Conservation (phyloP, 2,329 filamentous ascomycete species). For the Fusarium tjaetaba region DNA sequence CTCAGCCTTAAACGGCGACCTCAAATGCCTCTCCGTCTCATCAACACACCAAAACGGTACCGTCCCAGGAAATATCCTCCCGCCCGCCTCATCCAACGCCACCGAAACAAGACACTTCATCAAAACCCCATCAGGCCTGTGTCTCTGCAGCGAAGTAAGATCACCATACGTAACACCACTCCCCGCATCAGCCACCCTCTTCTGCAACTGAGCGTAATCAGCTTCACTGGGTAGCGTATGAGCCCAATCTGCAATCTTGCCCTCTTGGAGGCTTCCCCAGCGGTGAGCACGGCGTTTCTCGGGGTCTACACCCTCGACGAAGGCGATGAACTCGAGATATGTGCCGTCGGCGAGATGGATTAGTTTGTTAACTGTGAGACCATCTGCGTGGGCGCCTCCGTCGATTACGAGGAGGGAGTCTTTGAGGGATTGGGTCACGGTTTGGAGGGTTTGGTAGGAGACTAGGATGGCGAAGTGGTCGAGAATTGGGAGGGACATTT, state of each 20-base stretch:
- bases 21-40: conserved; percentile 62
- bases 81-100: conserved; percentile 41
- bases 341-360: conserved; percentile 70
- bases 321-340: conserved; percentile 74
- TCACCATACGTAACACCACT: conserved; percentile 57
- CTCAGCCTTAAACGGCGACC: conserved; percentile 60
- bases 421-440: conserved; percentile 61
- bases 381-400: conserved; percentile 70
- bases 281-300: conserved; percentile 59
- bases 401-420: conserved; percentile 66
- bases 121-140: conserved; percentile 62
- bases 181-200: conserved; percentile 46
- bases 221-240: conserved; percentile 55
- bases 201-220: conserved; percentile 52
- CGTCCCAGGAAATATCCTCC: conserved; percentile 54
- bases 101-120: conserved; percentile 69
- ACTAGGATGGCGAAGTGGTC: conserved; percentile 75
- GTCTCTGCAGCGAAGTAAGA: conserved; percentile 63
- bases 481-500: conserved; percentile 49
- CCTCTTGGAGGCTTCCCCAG: conserved; percentile 64
- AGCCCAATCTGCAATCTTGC: conserved; percentile 68
- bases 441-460: conserved; percentile 58
- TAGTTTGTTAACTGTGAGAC: conserved; percentile 69
- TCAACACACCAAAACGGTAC: conserved; percentile 76
- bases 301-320: conserved; percentile 57